phyloP scores from a whole-genome alignment of 129 eudicot genomes.

The Logfia minima region DNA sequence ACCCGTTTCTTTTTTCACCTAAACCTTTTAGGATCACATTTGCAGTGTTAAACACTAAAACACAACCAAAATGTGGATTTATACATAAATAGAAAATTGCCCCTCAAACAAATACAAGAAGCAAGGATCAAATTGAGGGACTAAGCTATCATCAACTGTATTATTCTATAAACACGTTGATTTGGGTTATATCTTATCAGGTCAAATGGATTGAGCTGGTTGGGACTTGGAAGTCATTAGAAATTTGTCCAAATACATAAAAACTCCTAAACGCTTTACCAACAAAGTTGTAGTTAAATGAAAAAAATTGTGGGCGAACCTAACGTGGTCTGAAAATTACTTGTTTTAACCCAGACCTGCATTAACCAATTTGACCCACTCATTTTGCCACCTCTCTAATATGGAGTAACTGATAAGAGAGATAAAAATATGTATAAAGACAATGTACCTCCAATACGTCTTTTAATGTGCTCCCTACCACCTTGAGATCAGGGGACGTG shows the following conservation, averaged over 20 bases:
- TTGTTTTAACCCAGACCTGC: not conserved
- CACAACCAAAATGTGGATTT: no score
- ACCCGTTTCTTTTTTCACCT: not conserved
- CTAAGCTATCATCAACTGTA: not conserved
- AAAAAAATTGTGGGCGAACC: no score
- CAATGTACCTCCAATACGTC: slow-evolving; percentile 60
- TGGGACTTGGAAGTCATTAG: not conserved
- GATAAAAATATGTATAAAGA: not conserved
- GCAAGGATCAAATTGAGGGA: not conserved
- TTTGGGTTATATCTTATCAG: not conserved
- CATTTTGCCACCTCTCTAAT: not conserved
- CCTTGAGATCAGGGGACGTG: slow-evolving; percentile 70
- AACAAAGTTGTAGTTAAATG: not conserved
- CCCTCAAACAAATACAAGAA: not conserved
- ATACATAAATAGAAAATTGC: not conserved
- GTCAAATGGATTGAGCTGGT: not conserved
- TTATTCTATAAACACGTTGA: not conserved
- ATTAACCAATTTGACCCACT: not conserved
- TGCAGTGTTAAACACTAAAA: no score
- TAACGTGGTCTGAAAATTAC: not conserved
- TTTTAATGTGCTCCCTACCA: slow-evolving; percentile 66
- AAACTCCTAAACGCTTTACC: not conserved
- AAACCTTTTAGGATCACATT: not conserved
- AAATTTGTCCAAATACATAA: not conserved
- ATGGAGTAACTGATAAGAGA: not conserved